Evolutionary conservation across 2,329 filamentous ascomycete species (phyloP), one percentile per base, ranked within the genome.

Genomic region (Sporothrix euskadiensis): DNA sequence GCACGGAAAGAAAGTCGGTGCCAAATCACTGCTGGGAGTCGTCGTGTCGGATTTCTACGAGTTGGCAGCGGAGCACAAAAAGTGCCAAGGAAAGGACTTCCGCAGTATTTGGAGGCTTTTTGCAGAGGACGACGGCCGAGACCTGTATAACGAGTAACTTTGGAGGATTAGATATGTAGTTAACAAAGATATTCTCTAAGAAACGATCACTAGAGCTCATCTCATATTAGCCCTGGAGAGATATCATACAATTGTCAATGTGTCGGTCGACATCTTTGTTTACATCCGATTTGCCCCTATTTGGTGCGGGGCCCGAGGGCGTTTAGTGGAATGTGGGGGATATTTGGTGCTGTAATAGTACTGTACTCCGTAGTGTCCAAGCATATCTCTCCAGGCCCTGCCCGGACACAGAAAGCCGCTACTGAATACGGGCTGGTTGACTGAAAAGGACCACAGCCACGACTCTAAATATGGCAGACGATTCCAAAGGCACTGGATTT

Each of bases 81-180:
- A 69, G 44, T 69, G 65, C 44, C 52, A 39, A 44, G 65, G 65
- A 0, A 69, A 52, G 4, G 65, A 69, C 22, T 69, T 52, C 41
- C 35, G 65, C 4, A 69, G 65, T 26, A 69, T 69, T n/a, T 69
- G 47, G 44, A 69, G 47, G 26, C 26, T 69, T 5, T 69, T 69
- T 22, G 12, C 41, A 16, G 65, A 69, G 65, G 44, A 69, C 12
- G 22, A 52, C 30, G 65, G 65, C 19, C 32, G 10, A 12, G 61
- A 47, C 41, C 19, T 65, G 54, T 30, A 3, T 14, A 30, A 26
- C 10, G 54, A 57, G 22, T 57, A 22, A 57, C 3, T 12, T 35
- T 8, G 5, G 35, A 35, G 8, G 35, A 4, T 35, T 35, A 35
- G 35, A 35, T 8, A 35, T 2, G 35, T 35, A 26, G 26, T 26